Conservation (phyloP, 208 protist genomes). For the Leishmania martiniquensis region DNA sequence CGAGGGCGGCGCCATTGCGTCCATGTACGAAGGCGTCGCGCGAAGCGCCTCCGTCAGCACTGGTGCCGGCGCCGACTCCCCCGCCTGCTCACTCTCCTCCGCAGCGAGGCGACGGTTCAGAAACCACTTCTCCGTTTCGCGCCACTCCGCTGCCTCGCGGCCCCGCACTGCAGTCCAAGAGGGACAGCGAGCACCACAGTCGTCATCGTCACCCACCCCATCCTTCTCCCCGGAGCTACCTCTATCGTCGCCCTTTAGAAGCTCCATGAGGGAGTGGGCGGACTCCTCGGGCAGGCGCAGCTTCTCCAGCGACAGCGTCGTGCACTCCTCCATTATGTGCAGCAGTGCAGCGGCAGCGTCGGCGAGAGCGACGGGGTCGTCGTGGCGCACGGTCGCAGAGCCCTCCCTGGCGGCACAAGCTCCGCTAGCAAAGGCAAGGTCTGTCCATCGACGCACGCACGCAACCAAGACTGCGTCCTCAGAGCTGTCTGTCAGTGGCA, state of each 20-base stretch:
- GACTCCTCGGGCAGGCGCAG: slow-evolving; percentile 40
- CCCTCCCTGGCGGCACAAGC: not conserved
- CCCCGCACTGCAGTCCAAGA: slow-evolving; percentile 1
- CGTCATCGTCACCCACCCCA: not conserved
- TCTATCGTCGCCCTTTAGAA: slow-evolving; percentile 33
- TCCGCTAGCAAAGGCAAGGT: slow-evolving; percentile 29
- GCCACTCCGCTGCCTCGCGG: slow-evolving; percentile 7
- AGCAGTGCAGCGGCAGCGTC: slow-evolving; percentile 30
- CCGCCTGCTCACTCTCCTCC: not conserved
- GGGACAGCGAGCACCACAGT: not conserved
- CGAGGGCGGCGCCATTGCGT: not conserved
- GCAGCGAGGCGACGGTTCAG: not conserved
- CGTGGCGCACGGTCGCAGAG: slow-evolving; percentile 1
- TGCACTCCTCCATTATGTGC: slow-evolving; percentile 33
- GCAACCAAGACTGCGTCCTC: slow-evolving; percentile 51
- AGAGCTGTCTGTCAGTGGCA: slow-evolving; percentile 30
- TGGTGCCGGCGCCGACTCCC: not conserved
- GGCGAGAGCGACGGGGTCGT: slow-evolving; percentile 16
- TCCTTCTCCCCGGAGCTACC: not conserved
- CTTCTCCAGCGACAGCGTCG: slow-evolving; percentile 24
- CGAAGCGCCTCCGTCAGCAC: not conserved
- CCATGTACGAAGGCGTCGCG: not conserved
- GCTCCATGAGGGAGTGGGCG: slow-evolving; percentile 36
- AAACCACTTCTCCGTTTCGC: slow-evolving; percentile 4
- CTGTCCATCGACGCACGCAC: slow-evolving; percentile 65